These are phyloP conservation scores for Chytriomyces sp. DNA, from an alignment of 192 early-diverging fungal species.

Conservation along the genomic window DNA sequence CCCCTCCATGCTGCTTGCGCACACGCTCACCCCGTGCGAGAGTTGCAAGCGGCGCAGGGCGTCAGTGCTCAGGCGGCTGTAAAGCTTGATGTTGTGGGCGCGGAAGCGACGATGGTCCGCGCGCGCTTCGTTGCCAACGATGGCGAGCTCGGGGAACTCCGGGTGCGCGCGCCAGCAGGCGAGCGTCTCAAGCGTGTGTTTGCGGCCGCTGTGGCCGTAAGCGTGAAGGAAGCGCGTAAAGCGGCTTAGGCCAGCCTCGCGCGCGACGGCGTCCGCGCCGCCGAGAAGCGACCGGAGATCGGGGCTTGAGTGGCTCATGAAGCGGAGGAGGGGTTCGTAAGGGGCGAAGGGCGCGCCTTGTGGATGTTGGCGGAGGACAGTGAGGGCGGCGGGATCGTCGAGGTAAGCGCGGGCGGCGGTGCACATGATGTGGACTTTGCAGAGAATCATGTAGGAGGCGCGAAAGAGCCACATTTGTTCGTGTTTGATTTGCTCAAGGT, in stretches of 20 bases:
- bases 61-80: not conserved
- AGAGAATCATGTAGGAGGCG: not conserved
- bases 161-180: conserved; percentile 15
- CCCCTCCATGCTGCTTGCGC: not conserved
- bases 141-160: conserved; percentile 16
- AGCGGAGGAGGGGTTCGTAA: not conserved
- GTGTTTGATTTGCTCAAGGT: conserved; percentile 20
- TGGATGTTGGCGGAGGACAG: not conserved
- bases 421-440: conserved; percentile 2
- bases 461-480: conserved; percentile 13
- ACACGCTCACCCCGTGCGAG: not conserved
- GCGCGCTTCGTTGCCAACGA: conserved; percentile 3
- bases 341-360: not conserved
- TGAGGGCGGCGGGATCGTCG: not conserved
- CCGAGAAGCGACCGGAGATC: not conserved
- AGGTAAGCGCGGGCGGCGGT: not conserved
- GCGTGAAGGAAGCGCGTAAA: conserved; percentile 11
- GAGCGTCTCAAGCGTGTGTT: not conserved
- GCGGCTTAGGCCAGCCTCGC: not conserved
- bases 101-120: not conserved
- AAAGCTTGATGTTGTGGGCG: not conserved
- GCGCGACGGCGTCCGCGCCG: not conserved
- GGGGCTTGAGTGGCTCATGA: conserved; percentile 23
- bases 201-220: conserved; percentile 1
- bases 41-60: not conserved